These are phyloP conservation scores for Metarhizium humberi DNA, from an alignment of 2,329 filamentous ascomycete genomes.

Conservation along the genomic window DNA sequence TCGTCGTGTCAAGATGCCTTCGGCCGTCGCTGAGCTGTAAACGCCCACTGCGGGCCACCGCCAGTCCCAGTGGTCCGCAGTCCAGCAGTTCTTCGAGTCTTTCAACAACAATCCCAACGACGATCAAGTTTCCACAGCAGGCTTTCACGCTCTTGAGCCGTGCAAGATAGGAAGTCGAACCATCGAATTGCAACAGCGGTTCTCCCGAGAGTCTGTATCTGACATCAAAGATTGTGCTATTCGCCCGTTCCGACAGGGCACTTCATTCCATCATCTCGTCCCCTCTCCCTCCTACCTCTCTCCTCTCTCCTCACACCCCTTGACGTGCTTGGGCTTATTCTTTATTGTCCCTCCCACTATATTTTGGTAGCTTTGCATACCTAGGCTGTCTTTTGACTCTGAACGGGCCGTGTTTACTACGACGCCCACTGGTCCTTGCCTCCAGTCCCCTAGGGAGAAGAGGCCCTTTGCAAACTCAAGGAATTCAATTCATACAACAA, in stretches of 20 bases:
- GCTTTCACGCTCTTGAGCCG: slow-evolving; percentile 35
- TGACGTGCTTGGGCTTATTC: not conserved
- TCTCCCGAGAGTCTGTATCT: slow-evolving; percentile 29
- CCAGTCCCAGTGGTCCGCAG: slow-evolving; percentile 53
- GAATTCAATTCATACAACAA: not conserved
- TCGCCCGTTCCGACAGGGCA: slow-evolving; percentile 20
- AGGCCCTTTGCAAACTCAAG: too few relatives aligned
- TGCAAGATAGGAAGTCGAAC: not conserved
- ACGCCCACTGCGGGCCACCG: slow-evolving; percentile 64
- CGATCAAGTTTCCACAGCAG: slow-evolving; percentile 53
- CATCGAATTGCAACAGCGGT: slow-evolving; percentile 12
- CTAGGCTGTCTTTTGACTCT: not conserved
- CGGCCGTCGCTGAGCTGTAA: slow-evolving; percentile 87
- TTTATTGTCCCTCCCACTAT: not conserved
- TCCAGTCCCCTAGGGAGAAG: too few relatives aligned
- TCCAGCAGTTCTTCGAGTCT: slow-evolving; percentile 78
- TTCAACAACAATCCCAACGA: slow-evolving; percentile 40
- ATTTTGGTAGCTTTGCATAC: not conserved
- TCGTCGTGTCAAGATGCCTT: slow-evolving; percentile 65
- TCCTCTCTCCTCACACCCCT: not conserved
- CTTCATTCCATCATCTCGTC: slow-evolving; percentile 6
- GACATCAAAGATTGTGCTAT: slow-evolving; percentile 22
- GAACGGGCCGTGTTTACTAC: not conserved
- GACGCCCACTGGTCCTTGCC: not conserved
- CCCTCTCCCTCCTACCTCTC: slow-evolving; percentile 1